Percentiles rank a stretch among this genome's conserved stretches.
phyloP scores from a whole-genome alignment of 169 alveolate species.

The Babesia ovata region DNA sequence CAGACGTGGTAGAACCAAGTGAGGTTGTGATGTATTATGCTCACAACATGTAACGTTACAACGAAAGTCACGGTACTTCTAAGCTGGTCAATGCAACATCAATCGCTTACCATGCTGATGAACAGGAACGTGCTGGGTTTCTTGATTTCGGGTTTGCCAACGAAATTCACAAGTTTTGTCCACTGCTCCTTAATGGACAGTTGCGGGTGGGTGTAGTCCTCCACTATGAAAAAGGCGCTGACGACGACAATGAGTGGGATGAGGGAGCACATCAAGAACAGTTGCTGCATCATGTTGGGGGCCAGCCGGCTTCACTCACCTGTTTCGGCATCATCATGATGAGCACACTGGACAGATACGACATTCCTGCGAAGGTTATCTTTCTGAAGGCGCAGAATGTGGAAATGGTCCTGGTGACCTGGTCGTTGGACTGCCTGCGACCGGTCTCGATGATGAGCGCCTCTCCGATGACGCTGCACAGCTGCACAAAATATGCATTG shows the following conservation, averaged over 20 bases:
- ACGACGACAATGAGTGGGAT: constrained; percentile 76
- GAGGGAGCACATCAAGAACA: constrained; percentile 78
- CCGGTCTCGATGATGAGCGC: constrained; percentile 87
- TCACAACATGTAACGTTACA: too few relatives aligned
- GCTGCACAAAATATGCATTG: constrained; percentile 6
- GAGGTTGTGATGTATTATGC: too few relatives aligned
- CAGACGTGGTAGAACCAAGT: too few relatives aligned
- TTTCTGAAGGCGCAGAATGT: constrained; percentile 81
- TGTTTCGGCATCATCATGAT: constrained; percentile 58
- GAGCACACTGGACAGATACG: constrained; percentile 80
- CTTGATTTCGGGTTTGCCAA: constrained; percentile 56
- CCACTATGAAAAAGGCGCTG: constrained; percentile 74
- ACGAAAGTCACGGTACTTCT: too few relatives aligned
- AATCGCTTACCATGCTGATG: constrained; percentile 51
- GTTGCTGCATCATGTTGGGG: constrained; percentile 46
- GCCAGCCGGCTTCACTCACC: constrained; percentile 10
- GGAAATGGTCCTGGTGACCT: constrained; percentile 77
- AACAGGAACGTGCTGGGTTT: constrained; percentile 59
- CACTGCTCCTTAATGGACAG: constrained; percentile 59
- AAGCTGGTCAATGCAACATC: too few relatives aligned
- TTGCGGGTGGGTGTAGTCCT: constrained; percentile 47
- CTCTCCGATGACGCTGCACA: constrained; percentile 87
- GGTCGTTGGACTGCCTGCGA: constrained; percentile 60
- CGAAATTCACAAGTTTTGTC: constrained; percentile 34
- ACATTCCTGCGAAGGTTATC: constrained; percentile 80